Evolutionary conservation across 192 early-diverging fungal genomes (phyloP).

Genomic region (Borealophlyctis nickersoniae): DNA sequence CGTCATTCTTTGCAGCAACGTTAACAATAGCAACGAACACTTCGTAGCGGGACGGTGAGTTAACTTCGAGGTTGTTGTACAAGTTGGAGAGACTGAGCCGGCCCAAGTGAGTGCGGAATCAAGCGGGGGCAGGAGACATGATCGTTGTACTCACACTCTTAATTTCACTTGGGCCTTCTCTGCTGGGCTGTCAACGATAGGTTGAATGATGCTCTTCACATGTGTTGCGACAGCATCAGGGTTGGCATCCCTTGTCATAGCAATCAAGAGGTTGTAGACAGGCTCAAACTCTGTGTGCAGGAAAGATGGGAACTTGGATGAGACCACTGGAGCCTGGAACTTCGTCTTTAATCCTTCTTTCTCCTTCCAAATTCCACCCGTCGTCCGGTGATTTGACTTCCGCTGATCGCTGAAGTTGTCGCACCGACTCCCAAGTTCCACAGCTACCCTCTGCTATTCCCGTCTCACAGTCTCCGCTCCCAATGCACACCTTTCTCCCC

Average conservation of each 20-base stretch:
- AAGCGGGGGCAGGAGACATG: conserved; percentile 1
- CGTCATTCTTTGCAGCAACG: conserved; percentile 67
- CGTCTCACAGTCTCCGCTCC: no score
- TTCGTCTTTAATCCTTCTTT: no score
- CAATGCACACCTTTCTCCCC: conserved; percentile 61
- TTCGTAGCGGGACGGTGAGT: conserved; percentile 53
- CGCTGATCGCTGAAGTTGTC: no score
- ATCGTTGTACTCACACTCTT: conserved; percentile 48
- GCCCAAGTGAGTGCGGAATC: conserved; percentile 2
- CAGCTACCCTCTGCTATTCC: no score
- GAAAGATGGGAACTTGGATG: neutral
- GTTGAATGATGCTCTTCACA: conserved; percentile 40
- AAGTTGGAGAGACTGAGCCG: conserved; percentile 77
- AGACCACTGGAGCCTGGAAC: neutral
- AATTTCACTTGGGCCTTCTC: conserved; percentile 57
- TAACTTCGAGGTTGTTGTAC: conserved; percentile 72
- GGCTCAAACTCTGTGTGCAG: conserved; percentile 54
- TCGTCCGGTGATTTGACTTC: no score
- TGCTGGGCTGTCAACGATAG: conserved; percentile 45
- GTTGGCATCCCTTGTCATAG: conserved; percentile 52
- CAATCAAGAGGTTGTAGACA: conserved; percentile 69
- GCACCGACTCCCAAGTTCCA: no score
- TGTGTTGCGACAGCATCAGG: conserved; percentile 41
- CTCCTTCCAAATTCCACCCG: no score
- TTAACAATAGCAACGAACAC: conserved; percentile 75